A percentile compares a stretch with the other conserved stretches of the same genome.
Conservation (phyloP, 1,284 basidiomycete genomes). For the Ceratobasidium sp. region DNA sequence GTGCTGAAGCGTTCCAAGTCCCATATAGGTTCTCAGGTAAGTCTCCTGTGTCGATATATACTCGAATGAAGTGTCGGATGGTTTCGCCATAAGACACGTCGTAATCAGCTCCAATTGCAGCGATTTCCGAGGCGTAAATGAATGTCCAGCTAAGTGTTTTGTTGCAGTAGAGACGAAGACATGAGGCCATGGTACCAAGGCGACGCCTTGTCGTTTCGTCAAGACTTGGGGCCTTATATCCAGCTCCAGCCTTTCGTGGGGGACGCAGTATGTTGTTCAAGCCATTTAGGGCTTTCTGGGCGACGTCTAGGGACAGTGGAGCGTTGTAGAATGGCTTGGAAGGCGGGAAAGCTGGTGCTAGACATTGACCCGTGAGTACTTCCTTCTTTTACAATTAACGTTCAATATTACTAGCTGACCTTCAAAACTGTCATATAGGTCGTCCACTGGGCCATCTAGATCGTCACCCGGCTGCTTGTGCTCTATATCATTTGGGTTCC, state of each 20-base stretch:
- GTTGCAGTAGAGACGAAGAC: background rate
- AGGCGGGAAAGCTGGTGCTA: background rate
- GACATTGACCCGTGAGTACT: background rate
- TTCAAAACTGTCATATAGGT: background rate
- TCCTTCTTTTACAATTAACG: background rate
- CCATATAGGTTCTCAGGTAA: constrained; percentile 17
- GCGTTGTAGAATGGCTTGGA: background rate
- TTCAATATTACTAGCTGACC: background rate
- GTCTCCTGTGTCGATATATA: background rate
- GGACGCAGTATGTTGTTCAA: background rate
- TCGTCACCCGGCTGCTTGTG: background rate
- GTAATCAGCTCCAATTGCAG: constrained; percentile 9
- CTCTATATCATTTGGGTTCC: too few species aligned
- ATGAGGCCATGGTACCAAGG: background rate
- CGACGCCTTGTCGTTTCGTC: background rate
- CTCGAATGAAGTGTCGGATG: constrained; percentile 2
- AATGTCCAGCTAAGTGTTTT: background rate
- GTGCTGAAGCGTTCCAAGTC: constrained; percentile 3
- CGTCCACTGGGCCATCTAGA: background rate
- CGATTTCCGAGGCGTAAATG: background rate
- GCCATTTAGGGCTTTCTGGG: background rate
- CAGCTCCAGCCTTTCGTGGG: background rate
- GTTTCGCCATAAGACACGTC: background rate
- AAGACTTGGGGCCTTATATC: background rate
- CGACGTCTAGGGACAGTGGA: background rate